phyloP scores from a whole-genome alignment of 2,329 filamentous ascomycete genomes.

The Ceratocystis huliohia region DNA sequence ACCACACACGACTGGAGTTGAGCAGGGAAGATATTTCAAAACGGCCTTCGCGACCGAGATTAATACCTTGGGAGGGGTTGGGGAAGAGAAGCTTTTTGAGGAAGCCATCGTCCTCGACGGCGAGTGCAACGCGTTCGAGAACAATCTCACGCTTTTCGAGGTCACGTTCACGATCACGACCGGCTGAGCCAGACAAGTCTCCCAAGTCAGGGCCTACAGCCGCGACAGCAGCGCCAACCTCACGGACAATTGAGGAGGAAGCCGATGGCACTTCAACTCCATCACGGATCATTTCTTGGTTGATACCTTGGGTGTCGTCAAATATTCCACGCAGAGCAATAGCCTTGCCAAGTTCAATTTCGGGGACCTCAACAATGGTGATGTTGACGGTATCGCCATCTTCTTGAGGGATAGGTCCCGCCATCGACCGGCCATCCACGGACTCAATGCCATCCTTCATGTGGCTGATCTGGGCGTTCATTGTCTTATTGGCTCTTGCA shows the following conservation, averaged over 20 bases:
- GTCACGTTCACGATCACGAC: slow-evolving; percentile 62
- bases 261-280: slow-evolving; percentile 63
- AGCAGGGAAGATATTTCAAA: slow-evolving; percentile 65
- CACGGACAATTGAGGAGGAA: slow-evolving; percentile 70
- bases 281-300: slow-evolving; percentile 93
- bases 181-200: slow-evolving; percentile 52
- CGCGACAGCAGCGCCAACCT: slow-evolving; percentile 72
- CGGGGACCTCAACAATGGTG: slow-evolving; percentile 75
- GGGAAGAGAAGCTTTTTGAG: slow-evolving; percentile 73
- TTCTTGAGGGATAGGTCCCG: slow-evolving; percentile 41
- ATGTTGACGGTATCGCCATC: slow-evolving; percentile 75
- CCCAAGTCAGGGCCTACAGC: slow-evolving; percentile 69
- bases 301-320: slow-evolving; percentile 85
- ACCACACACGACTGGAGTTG: slow-evolving; percentile 83
- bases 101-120: slow-evolving; percentile 71
- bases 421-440: slow-evolving; percentile 45
- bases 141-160: slow-evolving; percentile 71
- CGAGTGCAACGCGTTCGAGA: slow-evolving; percentile 74
- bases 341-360: slow-evolving; percentile 69
- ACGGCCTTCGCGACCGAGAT: slow-evolving; percentile 62
- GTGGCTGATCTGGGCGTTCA: slow-evolving; percentile 58
- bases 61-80: slow-evolving; percentile 62
- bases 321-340: slow-evolving; percentile 83
- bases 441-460: slow-evolving; percentile 55
- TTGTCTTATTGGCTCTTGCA: slow-evolving; percentile 72